A percentile compares a stretch with the other conserved stretches of the same genome.
These are phyloP conservation scores for Nicotiana undulata DNA, from an alignment of 257 asterid species.

Conservation along the genomic window DNA sequence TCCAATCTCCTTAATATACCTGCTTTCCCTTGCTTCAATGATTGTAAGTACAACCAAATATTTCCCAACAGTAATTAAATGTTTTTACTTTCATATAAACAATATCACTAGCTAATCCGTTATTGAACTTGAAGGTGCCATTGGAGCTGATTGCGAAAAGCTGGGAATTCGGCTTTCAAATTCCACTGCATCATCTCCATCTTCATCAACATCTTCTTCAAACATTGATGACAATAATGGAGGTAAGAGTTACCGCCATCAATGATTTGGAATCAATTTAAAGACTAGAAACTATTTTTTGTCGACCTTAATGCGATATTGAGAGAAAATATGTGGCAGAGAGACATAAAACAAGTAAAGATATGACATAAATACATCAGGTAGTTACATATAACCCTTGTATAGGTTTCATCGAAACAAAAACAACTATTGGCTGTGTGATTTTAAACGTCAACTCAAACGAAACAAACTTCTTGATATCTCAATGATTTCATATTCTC, in stretches of 20 bases:
- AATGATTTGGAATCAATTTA: not conserved
- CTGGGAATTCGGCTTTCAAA: slow-evolving; percentile 40
- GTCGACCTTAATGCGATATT: not conserved
- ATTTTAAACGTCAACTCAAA: not conserved
- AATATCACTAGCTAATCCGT: not conserved
- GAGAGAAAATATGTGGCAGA: not conserved
- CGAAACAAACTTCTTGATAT: not conserved
- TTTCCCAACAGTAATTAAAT: not conserved
- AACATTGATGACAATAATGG: not conserved
- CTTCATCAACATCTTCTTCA: not conserved
- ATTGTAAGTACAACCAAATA: slow-evolving; percentile 35
- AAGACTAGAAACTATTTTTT: not conserved
- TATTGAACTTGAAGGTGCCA: slow-evolving; percentile 39
- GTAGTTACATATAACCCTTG: not conserved
- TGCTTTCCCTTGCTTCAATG: slow-evolving; percentile 61
- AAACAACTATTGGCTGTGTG: not conserved
- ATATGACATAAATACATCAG: not conserved
- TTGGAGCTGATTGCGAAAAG: slow-evolving; percentile 50
- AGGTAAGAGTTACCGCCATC: not conserved
- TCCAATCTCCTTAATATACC: slow-evolving; percentile 50
- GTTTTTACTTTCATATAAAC: not conserved
- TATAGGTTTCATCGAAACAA: not conserved
- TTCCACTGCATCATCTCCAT: slow-evolving; percentile 34
- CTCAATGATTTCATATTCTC: too few species aligned
- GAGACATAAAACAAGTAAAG: not conserved